Base-by-base conservation (phyloP, 1,139 yeast species). In the Blastobotrys proliferans region DNA sequence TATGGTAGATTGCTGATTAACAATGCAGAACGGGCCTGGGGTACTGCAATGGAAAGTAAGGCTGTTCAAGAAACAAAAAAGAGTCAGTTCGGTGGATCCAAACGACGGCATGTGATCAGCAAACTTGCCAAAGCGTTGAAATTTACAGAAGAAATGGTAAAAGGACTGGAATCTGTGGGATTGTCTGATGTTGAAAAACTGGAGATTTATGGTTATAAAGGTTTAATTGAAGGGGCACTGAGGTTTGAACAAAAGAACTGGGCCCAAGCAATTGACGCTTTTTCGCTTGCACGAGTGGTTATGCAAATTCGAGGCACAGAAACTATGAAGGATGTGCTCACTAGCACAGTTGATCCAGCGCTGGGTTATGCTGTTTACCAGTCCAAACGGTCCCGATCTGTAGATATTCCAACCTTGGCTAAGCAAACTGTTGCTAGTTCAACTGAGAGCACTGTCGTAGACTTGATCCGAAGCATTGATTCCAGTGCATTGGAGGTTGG, bases 311-410 rank as follows among this genome's bases (percentile, higher is more conserved):
- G 21, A 13, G 77, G 67, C 9, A 22, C 39, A 2, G 73, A 76
- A 19, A 59, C 79, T 27, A 71, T 77, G 50, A 65, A 68, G 40
- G 92, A 83, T 49, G 62, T 81, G 33, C 63, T 79, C 36, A 81
- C 79, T 38, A 70, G 76, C 6, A 55, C 70, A n/a, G 74, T 86
- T 21, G 94, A 84, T 55, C 88, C 92, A 13, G 73, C 84, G 3
- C 69, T 85, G 52, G 73, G 73, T 40, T 69, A 81, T 50, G 76
- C 88, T 0, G 63, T 74, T 18, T 70, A 74, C 38, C 81, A 78
- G 54, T 43, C 58, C 11, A 48, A 56, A 6, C 44, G 51, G 20
- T 49, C 55, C 20, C 53, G 65, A 25, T 45, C 57, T 4, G 56
- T 50, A 22, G 65, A 65, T 33, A 48, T 64, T 14, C 57, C 60